Evolutionary conservation across 169 alveolate species (phyloP).

Genomic region (Eimeria maxima): DNA sequence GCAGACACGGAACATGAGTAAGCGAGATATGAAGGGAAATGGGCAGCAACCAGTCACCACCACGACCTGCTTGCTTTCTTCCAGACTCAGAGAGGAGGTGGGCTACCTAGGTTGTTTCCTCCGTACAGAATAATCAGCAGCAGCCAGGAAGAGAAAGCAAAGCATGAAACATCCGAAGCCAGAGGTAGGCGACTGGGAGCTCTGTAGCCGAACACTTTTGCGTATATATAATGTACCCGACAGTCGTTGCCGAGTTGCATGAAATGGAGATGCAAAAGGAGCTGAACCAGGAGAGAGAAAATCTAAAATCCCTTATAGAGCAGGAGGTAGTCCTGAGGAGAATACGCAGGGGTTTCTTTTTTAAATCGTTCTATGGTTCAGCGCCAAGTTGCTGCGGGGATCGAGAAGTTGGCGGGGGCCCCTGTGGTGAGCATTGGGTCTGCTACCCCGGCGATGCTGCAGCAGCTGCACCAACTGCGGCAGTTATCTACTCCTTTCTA

Average conservation of each 20-base stretch:
- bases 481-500: not conserved
- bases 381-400: slow-evolving; percentile 41
- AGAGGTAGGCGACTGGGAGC: not conserved
- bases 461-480: not conserved
- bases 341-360: not conserved
- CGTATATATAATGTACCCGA: not conserved
- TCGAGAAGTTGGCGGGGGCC: not conserved
- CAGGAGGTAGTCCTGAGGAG: slow-evolving; percentile 17
- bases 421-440: not conserved
- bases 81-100: slow-evolving; percentile 65
- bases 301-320: slow-evolving; percentile 7
- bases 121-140: not conserved
- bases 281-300: not conserved
- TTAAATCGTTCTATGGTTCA: not conserved
- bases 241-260: slow-evolving; percentile 51
- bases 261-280: slow-evolving; percentile 46
- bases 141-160: slow-evolving; percentile 54
- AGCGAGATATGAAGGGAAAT: not conserved
- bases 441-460: not conserved
- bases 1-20: slow-evolving; percentile 67
- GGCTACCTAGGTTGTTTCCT: not conserved
- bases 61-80: not conserved
- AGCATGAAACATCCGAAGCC: slow-evolving; percentile 55
- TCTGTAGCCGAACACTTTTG: not conserved
- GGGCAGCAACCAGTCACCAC: not conserved